A percentile compares a stretch with the other conserved stretches of the same genome.
Conservation (phyloP, 345 rosid genomes). For the Acer saccharum region DNA sequence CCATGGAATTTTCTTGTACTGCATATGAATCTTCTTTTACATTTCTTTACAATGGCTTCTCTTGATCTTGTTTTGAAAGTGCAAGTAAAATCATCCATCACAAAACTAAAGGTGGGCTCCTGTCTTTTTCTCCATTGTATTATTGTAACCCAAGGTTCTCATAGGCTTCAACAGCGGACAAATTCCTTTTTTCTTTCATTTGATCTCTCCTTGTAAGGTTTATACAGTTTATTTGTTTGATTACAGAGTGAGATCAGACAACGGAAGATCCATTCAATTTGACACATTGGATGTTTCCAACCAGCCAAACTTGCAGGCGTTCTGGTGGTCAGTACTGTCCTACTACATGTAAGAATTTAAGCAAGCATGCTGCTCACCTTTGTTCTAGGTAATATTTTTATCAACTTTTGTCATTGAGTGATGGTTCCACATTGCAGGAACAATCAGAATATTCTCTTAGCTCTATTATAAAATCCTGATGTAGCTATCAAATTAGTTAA, state of each 20-base stretch:
- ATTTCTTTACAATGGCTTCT: not conserved
- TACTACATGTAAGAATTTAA: not conserved
- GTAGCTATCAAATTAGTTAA: constrained; percentile 20
- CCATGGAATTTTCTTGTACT: not conserved
- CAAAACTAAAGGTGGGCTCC: no score
- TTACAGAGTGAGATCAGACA: not conserved
- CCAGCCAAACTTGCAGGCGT: constrained; percentile 10
- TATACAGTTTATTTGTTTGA: not conserved
- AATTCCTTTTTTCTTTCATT: not conserved
- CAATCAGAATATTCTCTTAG: not conserved
- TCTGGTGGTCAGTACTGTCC: not conserved
- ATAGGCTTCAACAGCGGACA: not conserved
- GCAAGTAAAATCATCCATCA: not conserved
- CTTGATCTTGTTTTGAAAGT: not conserved
- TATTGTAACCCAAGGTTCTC: not conserved
- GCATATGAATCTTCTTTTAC: not conserved
- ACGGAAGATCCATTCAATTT: not conserved
- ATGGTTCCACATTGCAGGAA: not conserved
- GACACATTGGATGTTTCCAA: not conserved
- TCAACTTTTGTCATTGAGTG: constrained; percentile 5
- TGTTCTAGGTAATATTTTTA: not conserved
- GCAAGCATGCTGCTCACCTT: not conserved
- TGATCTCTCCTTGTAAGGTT: not conserved
- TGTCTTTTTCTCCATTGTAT: not conserved
- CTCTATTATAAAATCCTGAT: constrained; percentile 7